Evolutionary conservation across 2,329 filamentous ascomycete species (phyloP), one percentile per base, ranked within the genome.

Genomic region (Ciborinia camelliae): DNA sequence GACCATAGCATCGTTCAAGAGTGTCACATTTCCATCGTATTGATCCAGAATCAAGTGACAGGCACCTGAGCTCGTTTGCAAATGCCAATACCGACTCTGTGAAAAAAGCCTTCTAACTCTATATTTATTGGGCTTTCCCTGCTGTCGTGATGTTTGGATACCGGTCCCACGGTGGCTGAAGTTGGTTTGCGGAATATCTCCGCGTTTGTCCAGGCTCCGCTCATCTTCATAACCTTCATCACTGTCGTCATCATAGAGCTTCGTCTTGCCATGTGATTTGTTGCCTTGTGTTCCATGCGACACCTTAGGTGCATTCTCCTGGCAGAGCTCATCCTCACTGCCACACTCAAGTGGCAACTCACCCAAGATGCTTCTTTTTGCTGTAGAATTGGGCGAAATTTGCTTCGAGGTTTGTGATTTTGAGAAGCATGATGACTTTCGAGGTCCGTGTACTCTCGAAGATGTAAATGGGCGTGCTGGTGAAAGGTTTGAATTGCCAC

Each of bases 241-340:
- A 18, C 32, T 14, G 23, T 23, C 23, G 3, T 28, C 12, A 35
- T 53, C 12, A 12, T 53, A 30, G 10, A 15, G 20, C 20, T 30
- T 47, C 10, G 2, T 7, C 8, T 30, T 37, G 2, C n/a, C 39
- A 4, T 32, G 26, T 32, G 20, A 23, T 26, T 43, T 53, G 20
- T 18, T 14, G 26, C 2, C 8, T n/a, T n/a, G 28, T 4, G 10
- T 41, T 26, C 35, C 35, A 41, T 41, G 15, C 12, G 26, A 12
- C 9, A 62, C n/a, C 14, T 23, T 26, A 6, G 39, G 37, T 3
- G 28, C n/a, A 35, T 48, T 43, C 15, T 15, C 32, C n/a, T 18
- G 37, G 15, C 43, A 55, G 2, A 64, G 28, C 43, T 64, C 62
- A 48, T 64, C 62, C 18, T 58, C 43, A 51, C 62, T 64, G 18